A percentile compares a stretch with the other conserved stretches of the same genome.
phyloP scores from a whole-genome alignment of 1,284 basidiomycete genomes.

The Ustilago vetiveriae region DNA sequence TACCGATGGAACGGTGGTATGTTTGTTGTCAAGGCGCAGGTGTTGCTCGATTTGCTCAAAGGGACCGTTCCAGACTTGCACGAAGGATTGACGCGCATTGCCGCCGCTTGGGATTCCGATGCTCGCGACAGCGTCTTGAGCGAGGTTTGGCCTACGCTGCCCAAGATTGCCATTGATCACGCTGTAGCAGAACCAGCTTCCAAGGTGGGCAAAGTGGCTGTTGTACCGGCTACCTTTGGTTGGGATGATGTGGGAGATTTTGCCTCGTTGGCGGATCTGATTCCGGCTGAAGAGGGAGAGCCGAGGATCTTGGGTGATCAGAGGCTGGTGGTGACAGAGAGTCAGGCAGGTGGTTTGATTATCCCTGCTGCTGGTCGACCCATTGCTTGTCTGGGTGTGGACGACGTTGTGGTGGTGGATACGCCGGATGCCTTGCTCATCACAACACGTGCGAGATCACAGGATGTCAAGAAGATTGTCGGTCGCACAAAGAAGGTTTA shows the following conservation, averaged over 20 bases:
- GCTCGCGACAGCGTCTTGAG: conserved; percentile 35
- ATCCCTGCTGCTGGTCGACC: conserved; percentile 59
- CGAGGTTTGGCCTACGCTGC: conserved; percentile 62
- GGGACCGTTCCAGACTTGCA: conserved; percentile 59
- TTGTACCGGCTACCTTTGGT: conserved; percentile 66
- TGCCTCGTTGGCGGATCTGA: conserved; percentile 61
- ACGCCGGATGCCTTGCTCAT: conserved; percentile 64
- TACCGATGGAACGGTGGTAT: conserved; percentile 68
- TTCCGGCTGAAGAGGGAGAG: conserved; percentile 65
- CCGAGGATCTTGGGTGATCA: conserved; percentile 65
- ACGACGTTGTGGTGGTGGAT: conserved; percentile 67
- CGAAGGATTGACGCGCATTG: conserved; percentile 60
- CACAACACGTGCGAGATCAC: conserved; percentile 63
- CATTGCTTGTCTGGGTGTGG: conserved; percentile 66
- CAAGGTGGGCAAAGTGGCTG: conserved; percentile 63
- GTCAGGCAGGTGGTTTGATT: conserved; percentile 64
- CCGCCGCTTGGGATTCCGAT: conserved; percentile 59
- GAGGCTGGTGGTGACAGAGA: conserved; percentile 61
- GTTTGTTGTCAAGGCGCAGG: conserved; percentile 66
- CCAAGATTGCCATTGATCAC: conserved; percentile 67
- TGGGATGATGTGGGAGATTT: conserved; percentile 68
- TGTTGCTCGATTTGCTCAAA: conserved; percentile 57
- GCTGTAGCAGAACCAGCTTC: conserved; percentile 66
- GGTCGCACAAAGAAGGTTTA: conserved; percentile 61
- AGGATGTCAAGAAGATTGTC: conserved; percentile 67